phyloP scores from a whole-genome alignment of 768 basidiomycete species.

The Pluteus cervinus region DNA sequence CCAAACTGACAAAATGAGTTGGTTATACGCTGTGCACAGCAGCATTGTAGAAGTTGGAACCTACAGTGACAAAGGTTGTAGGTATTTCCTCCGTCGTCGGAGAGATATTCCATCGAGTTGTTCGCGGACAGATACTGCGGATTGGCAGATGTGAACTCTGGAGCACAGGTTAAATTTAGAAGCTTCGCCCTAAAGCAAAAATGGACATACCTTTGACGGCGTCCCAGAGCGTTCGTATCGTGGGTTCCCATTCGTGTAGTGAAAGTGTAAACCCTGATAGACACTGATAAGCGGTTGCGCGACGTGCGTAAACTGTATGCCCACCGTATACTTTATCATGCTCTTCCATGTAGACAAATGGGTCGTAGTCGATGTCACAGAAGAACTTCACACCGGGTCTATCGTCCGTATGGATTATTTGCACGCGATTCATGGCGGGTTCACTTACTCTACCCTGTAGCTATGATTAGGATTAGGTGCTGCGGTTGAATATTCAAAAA shows the following conservation, averaged over 20 bases:
- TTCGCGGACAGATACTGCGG: conserved; percentile 55
- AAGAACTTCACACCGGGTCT: conserved; percentile 72
- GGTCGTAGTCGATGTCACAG: conserved; percentile 77
- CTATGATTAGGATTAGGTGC: conserved; percentile 4
- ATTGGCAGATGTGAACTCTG: conserved; percentile 63
- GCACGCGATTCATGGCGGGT: background rate
- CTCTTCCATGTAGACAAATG: conserved; percentile 77
- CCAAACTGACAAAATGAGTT: conserved; percentile 50
- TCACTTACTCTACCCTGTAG: conserved; percentile 65
- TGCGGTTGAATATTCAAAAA: conserved; percentile 9
- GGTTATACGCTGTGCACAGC: background rate
- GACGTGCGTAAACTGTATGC: conserved; percentile 3
- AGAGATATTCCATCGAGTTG: conserved; percentile 71
- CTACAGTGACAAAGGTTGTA: conserved; percentile 72
- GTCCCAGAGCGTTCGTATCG: conserved; percentile 79
- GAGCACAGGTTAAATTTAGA: conserved; percentile 2
- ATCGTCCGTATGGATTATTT: conserved; percentile 4
- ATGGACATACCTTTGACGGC: conserved; percentile 52
- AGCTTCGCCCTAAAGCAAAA: background rate
- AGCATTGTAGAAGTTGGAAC: conserved; percentile 8
- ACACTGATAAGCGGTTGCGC: conserved; percentile 1
- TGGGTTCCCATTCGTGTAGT: conserved; percentile 70
- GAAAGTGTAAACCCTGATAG: conserved; percentile 72
- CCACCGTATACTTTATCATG: conserved; percentile 43
- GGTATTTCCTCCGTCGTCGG: conserved; percentile 55